Base-by-base conservation (phyloP, 1,284 basidiomycete species). In the Rhodotorula sp. region DNA sequence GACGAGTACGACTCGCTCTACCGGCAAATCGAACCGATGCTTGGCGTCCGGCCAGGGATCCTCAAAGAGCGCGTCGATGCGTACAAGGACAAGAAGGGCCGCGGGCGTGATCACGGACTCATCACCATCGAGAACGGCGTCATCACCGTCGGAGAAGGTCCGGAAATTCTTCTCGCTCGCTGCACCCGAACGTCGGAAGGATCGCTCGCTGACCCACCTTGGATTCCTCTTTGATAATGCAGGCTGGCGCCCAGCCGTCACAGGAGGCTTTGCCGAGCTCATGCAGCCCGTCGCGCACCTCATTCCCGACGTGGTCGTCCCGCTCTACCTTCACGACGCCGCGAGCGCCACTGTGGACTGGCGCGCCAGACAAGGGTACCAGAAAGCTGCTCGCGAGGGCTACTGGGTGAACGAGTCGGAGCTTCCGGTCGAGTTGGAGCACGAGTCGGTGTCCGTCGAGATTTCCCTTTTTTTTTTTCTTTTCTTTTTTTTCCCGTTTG, bases 1-100 rank as follows among this genome's bases (percentile, higher is more conserved):
- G 77, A 78, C 65, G 77, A 78, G 58, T 78, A 75, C 69, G 77
- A 78, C 53, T 70, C 72, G n/a, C 71, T 77, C 45, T 56, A 70
- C 33, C 37, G 56, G 45, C 61, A 66, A 4, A 67, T 78, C 37
- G 57, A 66, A 26, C 75, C 72, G 2, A 75, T 70, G 64, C 55
- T 62, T 54, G 65, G 67, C 6, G 66, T 75, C 51, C 68, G 68
- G 4, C 63, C 67, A 14, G 64, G 58, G 7, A 55, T 71, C 30
- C 42, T 76, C 4, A 66, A 58, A 44, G 58, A 60, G 20, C 68
- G 74, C 18, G 42, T 63, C 14, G 42, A 60, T 26, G 48, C 51
- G 56, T 59, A 72, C 45, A 66, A 70, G 30, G 56, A 64, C 42
- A 49, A 49, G 46, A 57, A 62, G n/a, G 73, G 70, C 18, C 49